Percentiles rank a stretch among this genome's conserved stretches.
These are phyloP conservation scores for Rhynchosporium graminicola DNA, from an alignment of 2,329 filamentous ascomycete species.

Conservation along the genomic window DNA sequence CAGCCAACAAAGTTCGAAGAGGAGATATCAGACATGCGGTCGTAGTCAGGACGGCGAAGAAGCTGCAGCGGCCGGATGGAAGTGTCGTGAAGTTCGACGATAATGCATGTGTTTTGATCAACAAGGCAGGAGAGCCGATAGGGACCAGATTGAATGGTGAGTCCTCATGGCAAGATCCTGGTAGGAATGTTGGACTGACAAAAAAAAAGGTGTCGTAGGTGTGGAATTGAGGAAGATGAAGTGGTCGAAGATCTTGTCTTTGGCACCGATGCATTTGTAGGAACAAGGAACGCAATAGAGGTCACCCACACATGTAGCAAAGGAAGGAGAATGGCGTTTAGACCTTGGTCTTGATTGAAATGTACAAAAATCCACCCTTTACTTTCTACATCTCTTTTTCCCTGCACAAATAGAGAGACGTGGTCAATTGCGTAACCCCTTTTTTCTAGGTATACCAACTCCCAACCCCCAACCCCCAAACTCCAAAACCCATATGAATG, in stretches of 20 bases:
- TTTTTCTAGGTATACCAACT: slow-evolving; percentile 18
- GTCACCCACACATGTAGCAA: slow-evolving; percentile 32
- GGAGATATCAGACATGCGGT: slow-evolving; percentile 97
- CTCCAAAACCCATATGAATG: slow-evolving; percentile 21
- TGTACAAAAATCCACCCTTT: slow-evolving; percentile 22
- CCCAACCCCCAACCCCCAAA: slow-evolving; percentile 1
- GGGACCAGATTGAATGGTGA: slow-evolving; percentile 83
- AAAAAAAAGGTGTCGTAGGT: slow-evolving; percentile 73
- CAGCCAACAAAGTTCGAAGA: slow-evolving; percentile 90
- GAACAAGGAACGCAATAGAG: slow-evolving; percentile 26
- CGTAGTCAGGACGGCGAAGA: slow-evolving; percentile 87
- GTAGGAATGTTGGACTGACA: slow-evolving; percentile 23
- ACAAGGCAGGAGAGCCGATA: slow-evolving; percentile 94
- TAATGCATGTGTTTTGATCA: slow-evolving; percentile 96
- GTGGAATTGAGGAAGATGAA: slow-evolving; percentile 86
- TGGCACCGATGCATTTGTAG: slow-evolving; percentile 82
- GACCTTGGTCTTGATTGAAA: slow-evolving; percentile 23
- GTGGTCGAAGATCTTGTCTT: slow-evolving; percentile 97
- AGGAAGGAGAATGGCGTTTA: slow-evolving; percentile 32
- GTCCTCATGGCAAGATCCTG: slow-evolving; percentile 32
- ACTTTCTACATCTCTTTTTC: not conserved
- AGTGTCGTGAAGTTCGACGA: slow-evolving; percentile 93
- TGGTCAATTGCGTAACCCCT: slow-evolving; percentile 19
- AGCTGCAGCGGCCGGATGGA: slow-evolving; percentile 83
- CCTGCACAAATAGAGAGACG: not conserved